A percentile compares a stretch with the other conserved stretches of the same genome.
These are phyloP conservation scores for Monosporozyma yasuniensis DNA, from an alignment of 805 yeast genomes.

Conservation along the genomic window DNA sequence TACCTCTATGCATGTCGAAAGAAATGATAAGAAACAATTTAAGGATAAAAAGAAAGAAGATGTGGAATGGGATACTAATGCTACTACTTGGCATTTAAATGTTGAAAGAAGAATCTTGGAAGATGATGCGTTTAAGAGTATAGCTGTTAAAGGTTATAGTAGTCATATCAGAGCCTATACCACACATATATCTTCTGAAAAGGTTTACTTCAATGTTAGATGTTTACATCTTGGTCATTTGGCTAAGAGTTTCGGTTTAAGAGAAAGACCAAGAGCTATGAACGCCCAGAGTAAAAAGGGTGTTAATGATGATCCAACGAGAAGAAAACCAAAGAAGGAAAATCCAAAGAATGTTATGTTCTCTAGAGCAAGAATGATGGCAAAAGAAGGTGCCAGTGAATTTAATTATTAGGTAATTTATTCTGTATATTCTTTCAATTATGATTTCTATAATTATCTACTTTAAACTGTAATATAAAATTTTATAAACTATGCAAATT, in stretches of 20 bases:
- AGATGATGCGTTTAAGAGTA: constrained; percentile 46
- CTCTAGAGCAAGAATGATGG: constrained; percentile 62
- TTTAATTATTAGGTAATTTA: constrained; percentile 42
- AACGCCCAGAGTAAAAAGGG: constrained; percentile 35
- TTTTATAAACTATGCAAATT: neutral
- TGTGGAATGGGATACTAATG: constrained; percentile 78
- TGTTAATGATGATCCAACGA: constrained; percentile 26
- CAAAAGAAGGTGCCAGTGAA: constrained; percentile 56
- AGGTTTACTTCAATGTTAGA: constrained; percentile 72
- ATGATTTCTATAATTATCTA: neutral
- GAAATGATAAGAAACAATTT: constrained; percentile 26
- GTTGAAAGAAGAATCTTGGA: constrained; percentile 83
- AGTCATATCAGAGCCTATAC: constrained; percentile 94
- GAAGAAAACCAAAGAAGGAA: constrained; percentile 42
- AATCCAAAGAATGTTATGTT: constrained; percentile 68
- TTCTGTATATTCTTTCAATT: neutral
- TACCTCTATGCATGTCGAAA: constrained; percentile 20
- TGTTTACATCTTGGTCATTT: constrained; percentile 87
- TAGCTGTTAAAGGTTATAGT: constrained; percentile 74
- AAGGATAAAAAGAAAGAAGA: constrained; percentile 29
- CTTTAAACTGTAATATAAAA: neutral
- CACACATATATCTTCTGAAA: constrained; percentile 79
- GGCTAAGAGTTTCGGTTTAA: constrained; percentile 87
- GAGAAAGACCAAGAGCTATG: constrained; percentile 86
- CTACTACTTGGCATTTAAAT: constrained; percentile 91